Evolutionary conservation across 129 eudicot genomes (phyloP).

Genomic region (Escallonia herrerae): DNA sequence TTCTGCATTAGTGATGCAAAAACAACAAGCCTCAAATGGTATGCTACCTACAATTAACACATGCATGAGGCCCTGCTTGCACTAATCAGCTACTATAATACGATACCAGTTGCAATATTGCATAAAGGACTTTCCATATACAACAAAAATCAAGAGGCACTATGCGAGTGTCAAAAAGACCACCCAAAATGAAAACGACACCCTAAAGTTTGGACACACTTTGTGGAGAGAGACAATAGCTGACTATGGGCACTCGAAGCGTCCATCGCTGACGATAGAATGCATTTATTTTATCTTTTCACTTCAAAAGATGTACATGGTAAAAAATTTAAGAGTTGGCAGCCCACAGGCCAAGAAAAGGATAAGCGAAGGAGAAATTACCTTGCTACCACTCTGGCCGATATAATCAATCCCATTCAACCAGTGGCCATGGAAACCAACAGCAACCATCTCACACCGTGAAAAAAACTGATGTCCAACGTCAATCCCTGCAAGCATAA

Average conservation of each 20-base stretch:
- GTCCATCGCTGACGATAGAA: too few species aligned
- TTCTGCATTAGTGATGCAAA: too few species aligned
- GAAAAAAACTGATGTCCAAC: constrained; percentile 96
- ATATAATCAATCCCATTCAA: constrained; percentile 78
- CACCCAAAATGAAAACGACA: too few species aligned
- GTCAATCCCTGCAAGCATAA: constrained; percentile 67
- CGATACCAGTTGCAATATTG: neutral
- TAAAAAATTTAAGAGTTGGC: too few species aligned
- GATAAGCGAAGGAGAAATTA: constrained; percentile 1
- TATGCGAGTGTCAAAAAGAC: too few species aligned
- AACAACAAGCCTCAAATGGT: too few species aligned
- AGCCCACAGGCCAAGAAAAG: too few species aligned
- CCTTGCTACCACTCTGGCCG: constrained; percentile 25
- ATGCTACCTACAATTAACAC: neutral
- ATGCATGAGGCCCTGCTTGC: neutral
- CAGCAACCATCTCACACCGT: constrained; percentile 89
- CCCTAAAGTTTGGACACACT: too few species aligned
- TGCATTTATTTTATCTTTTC: too few species aligned
- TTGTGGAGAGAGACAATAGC: too few species aligned
- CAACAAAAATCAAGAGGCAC: neutral
- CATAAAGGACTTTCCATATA: neutral
- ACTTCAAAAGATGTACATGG: too few species aligned
- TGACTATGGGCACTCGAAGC: too few species aligned
- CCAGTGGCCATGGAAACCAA: constrained; percentile 93
- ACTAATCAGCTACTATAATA: neutral